Percentiles rank a stretch among this genome's conserved stretches.
These are phyloP conservation scores for Castanospermum australe DNA, from an alignment of 306 rosid species.

Conservation along the genomic window DNA sequence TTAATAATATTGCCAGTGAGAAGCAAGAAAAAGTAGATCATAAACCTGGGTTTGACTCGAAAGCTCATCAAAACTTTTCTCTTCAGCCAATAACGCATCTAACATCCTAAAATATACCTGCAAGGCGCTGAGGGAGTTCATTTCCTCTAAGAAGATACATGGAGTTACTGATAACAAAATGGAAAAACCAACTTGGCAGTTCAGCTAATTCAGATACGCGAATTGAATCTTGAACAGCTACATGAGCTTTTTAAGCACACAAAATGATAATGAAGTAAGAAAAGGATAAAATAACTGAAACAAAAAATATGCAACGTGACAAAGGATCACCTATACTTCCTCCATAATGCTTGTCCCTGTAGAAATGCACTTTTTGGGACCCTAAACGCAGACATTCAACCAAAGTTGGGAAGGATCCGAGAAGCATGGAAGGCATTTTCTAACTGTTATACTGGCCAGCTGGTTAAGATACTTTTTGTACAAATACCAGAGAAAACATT, in stretches of 20 bases:
- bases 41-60: conserved; percentile 71
- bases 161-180: conserved; percentile 16
- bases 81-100: conserved; percentile 80
- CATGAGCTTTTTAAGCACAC: neutral
- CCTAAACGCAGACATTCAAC: neutral
- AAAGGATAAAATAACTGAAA: conserved; percentile 4
- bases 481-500: neutral
- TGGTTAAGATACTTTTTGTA: neutral
- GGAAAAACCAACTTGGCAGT: conserved; percentile 3
- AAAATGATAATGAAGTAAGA: conserved; percentile 14
- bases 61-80: conserved; percentile 65
- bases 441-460: neutral
- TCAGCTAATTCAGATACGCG: conserved; percentile 19
- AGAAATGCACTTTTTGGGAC: neutral
- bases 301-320: neutral
- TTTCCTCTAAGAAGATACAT: neutral
- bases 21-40: neutral
- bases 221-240: conserved; percentile 16
- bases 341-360: neutral
- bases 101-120: conserved; percentile 84
- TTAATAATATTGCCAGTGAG: neutral
- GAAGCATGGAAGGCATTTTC: neutral
- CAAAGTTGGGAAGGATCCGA: neutral
- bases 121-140: conserved; percentile 22
- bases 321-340: neutral